Conservation (phyloP, 495 filamentous ascomycete genomes). For the Massariosphaeria phaeospora region DNA sequence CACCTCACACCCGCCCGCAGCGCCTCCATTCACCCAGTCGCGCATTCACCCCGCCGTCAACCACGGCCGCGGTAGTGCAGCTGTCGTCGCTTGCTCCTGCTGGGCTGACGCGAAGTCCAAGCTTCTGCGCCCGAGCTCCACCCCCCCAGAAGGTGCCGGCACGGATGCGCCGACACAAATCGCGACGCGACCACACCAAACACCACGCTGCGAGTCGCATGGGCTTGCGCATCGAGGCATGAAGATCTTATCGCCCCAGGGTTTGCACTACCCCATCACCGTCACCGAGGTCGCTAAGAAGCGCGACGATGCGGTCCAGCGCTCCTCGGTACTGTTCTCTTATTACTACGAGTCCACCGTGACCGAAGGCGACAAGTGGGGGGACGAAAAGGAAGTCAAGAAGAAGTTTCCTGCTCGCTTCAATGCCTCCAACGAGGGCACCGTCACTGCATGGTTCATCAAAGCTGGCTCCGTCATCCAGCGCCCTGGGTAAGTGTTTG, state of each 20-base stretch:
- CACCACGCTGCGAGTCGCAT: slow-evolving; percentile 17
- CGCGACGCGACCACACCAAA: slow-evolving; percentile 18
- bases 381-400: slow-evolving; percentile 61
- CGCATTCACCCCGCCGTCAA: too few species aligned
- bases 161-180: too few species aligned
- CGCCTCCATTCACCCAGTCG: too few species aligned
- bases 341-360: slow-evolving; percentile 77
- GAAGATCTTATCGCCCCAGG: slow-evolving; percentile 49
- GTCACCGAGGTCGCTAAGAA: slow-evolving; percentile 78
- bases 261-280: slow-evolving; percentile 89
- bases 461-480: slow-evolving; percentile 64
- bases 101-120: slow-evolving; percentile 11
- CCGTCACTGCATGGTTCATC: slow-evolving; percentile 69
- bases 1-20: too few species aligned
- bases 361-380: slow-evolving; percentile 66
- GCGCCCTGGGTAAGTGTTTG: slow-evolving; percentile 21
- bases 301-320: slow-evolving; percentile 66
- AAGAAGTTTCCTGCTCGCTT: slow-evolving; percentile 70
- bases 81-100: too few species aligned
- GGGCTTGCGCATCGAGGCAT: slow-evolving; percentile 36
- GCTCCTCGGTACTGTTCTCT: slow-evolving; percentile 69
- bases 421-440: slow-evolving; percentile 76
- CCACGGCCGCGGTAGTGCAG: too few species aligned
- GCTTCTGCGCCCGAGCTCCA: slow-evolving; percentile 6
- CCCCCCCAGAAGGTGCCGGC: slow-evolving; percentile 1